phyloP scores from a whole-genome alignment of 305 asterid species.

The Rubia peregrina region DNA sequence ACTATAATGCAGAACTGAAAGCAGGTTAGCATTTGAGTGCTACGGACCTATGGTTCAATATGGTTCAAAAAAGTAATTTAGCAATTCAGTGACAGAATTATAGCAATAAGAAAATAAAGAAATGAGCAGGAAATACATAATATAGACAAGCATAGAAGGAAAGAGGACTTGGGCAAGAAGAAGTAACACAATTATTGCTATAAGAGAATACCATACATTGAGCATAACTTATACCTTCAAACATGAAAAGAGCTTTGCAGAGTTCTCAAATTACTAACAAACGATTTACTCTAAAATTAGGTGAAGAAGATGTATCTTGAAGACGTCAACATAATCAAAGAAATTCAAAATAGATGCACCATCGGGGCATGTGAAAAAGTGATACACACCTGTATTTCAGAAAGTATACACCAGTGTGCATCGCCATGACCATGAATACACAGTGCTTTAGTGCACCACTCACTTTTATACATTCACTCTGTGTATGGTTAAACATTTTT shows the following conservation, averaged over 20 bases:
- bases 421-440: conserved; percentile 93
- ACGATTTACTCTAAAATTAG: not conserved
- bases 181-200: not conserved
- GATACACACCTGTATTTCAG: conserved; percentile 74
- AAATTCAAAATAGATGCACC: not conserved
- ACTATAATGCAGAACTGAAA: not conserved
- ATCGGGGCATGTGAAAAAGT: not conserved
- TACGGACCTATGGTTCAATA: not conserved
- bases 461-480: conserved; percentile 76
- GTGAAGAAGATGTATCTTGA: not conserved
- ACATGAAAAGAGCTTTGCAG: not conserved
- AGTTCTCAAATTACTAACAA: not conserved
- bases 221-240: not conserved
- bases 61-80: not conserved
- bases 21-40: not conserved
- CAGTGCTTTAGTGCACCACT: conserved; percentile 86
- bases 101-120: not conserved
- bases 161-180: not conserved
- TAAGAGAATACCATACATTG: not conserved
- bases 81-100: not conserved
- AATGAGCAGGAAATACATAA: not conserved
- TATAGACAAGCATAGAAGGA: not conserved
- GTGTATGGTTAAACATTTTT: conserved; percentile 72
- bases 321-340: not conserved
- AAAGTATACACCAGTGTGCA: conserved; percentile 83